A percentile compares a stretch with the other conserved stretches of the same genome.
Conservation (phyloP, 768 basidiomycete species). For the Kondoa subrosea region DNA sequence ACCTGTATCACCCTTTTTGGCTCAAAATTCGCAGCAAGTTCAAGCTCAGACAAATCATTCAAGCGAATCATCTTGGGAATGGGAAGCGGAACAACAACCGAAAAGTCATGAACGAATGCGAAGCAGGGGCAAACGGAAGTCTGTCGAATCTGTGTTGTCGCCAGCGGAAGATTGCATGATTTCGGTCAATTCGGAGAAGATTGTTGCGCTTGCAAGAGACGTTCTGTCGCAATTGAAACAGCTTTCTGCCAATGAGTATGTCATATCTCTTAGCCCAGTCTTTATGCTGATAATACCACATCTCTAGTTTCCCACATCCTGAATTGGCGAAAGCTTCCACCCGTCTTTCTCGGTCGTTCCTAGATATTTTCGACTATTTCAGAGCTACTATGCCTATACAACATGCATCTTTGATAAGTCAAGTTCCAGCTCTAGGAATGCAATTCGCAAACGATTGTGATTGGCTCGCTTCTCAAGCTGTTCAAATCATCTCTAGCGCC, state of each 20-base stretch:
- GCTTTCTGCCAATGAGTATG: not conserved
- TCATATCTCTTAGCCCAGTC: not conserved
- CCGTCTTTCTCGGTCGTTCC: constrained; percentile 22
- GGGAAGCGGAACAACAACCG: not conserved
- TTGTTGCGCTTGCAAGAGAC: not conserved
- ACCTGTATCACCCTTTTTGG: not conserved
- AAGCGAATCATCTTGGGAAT: not conserved
- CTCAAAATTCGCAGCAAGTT: not conserved
- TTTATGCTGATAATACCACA: not conserved
- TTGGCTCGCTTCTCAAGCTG: constrained; percentile 29
- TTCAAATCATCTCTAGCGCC: constrained; percentile 1
- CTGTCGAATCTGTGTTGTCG: not conserved
- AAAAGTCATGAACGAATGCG: not conserved
- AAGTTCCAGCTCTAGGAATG: constrained; percentile 34
- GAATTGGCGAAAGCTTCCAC: constrained; percentile 1
- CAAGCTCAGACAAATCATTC: constrained; percentile 18
- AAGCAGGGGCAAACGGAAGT: not conserved
- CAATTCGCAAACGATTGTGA: constrained; percentile 35
- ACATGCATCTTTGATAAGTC: constrained; percentile 29
- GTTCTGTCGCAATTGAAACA: not conserved
- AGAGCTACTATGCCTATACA: constrained; percentile 33
- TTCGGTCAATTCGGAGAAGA: not conserved
- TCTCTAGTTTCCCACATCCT: not conserved
- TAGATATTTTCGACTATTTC: constrained; percentile 33
- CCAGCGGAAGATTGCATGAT: constrained; percentile 1